phyloP scores from a whole-genome alignment of 1,284 basidiomycete genomes.

The Puccinia sorghi region DNA sequence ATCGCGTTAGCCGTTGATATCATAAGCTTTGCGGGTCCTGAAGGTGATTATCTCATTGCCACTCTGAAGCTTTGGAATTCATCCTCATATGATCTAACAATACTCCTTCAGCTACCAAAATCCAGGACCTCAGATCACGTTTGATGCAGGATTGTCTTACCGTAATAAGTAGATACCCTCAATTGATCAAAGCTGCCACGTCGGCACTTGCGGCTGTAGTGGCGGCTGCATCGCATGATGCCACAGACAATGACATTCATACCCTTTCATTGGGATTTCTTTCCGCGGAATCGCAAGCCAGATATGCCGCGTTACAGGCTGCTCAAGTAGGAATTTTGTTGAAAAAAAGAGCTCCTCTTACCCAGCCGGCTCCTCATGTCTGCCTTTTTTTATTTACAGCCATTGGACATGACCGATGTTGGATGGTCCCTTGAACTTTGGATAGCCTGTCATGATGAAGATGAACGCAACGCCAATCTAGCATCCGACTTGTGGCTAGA shows the following conservation, averaged over 20 bases:
- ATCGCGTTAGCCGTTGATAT: conserved; percentile 79
- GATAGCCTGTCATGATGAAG: conserved; percentile 85
- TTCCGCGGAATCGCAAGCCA: conserved; percentile 82
- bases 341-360: not conserved
- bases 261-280: conserved; percentile 75
- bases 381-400: conserved; percentile 62
- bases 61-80: not conserved
- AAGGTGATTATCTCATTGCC: conserved; percentile 65
- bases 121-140: conserved; percentile 50
- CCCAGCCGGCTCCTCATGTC: not conserved
- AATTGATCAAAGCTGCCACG: conserved; percentile 81
- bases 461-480: conserved; percentile 84
- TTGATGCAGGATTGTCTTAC: conserved; percentile 72
- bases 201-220: conserved; percentile 80
- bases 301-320: conserved; percentile 86
- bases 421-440: conserved; percentile 89
- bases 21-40: conserved; percentile 78
- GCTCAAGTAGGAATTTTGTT: conserved; percentile 58
- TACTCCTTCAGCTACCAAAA: conserved; percentile 51
- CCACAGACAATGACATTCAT: conserved; percentile 67
- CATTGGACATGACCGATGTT: conserved; percentile 89
- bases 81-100: not conserved
- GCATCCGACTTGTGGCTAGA: conserved; percentile 90
- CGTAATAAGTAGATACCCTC: conserved; percentile 75
- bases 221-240: conserved; percentile 73